Base-by-base conservation (phyloP, 2,329 filamentous ascomycete species). In the Paradendryphiella salina region DNA sequence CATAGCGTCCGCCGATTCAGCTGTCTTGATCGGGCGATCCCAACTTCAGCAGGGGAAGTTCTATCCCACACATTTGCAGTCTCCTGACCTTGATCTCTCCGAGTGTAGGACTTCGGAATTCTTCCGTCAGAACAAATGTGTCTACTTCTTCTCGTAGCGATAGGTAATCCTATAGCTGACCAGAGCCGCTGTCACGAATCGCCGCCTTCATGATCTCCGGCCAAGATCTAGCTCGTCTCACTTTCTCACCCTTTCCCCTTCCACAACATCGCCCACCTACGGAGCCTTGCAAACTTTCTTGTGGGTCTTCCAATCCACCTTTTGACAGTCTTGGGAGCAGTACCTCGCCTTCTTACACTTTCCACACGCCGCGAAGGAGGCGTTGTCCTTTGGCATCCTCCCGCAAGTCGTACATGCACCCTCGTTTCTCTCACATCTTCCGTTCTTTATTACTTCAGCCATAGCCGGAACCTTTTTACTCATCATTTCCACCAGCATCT, bases 231-330 rank as follows among this genome's bases (percentile, higher is more conserved):
- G 6, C 39, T 21, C 13, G 28, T 32, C 17, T 5, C 20, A 14
- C 18, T 2, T 15, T 5, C 17, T 21, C 28, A 6, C 6, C 8
- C 34, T 8, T 34, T 11, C 10, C 15, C 7, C n/a, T 5, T 15
- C 23, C 11, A 41, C 11, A 31, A 23, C 13, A 18, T 11, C 28
- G 15, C n/a, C 10, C 31, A 21, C 11, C n/a, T 50, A 50, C 13
- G 29, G 14, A 18, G 48, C 38, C 21, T 29, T 34, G 23, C 57
- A 60, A 3, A n/a, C 14, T 45, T 52, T 56, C 50, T 52, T 60
- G 26, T 60, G 57, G 11, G n/a, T 46, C 43, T 44, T 56, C 57
- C 57, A 60, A 20, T 59, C 56, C 23, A 54, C 55, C 50, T 46
- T 59, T 26, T 60, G 52, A 39, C 58, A 61, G 17, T 53, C 53